These are phyloP conservation scores for Hymenoscyphus fructigenus DNA, from an alignment of 2,329 filamentous ascomycete genomes.

Conservation along the genomic window DNA sequence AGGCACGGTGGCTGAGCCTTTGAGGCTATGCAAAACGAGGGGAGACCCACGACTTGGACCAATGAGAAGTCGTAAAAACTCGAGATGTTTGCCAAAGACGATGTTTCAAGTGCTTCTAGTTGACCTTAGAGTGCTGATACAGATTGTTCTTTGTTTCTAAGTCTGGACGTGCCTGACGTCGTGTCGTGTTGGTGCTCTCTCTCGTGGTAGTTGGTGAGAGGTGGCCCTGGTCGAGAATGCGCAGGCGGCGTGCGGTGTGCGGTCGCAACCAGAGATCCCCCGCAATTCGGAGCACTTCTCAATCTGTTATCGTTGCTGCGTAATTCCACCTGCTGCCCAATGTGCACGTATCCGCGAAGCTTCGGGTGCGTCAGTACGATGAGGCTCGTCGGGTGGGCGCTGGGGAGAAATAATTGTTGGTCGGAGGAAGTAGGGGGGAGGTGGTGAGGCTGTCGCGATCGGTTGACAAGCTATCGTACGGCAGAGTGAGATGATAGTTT, in stretches of 20 bases:
- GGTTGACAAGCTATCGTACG: not conserved
- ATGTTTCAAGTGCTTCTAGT: conserved; percentile 6
- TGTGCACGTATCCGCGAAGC: not conserved
- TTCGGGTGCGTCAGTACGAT: not conserved
- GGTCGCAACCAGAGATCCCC: conserved; percentile 12
- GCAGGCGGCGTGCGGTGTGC: conserved; percentile 9
- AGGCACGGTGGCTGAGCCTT: conserved; percentile 34
- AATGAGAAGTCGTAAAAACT: conserved; percentile 10
- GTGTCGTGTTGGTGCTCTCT: not conserved
- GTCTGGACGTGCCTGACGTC: conserved; percentile 10
- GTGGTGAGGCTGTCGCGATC: conserved; percentile 1
- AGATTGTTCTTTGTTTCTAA: not conserved
- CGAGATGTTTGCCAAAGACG: not conserved
- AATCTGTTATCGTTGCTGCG: conserved; percentile 12
- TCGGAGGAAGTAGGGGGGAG: not conserved
- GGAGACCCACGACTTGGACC: conserved; percentile 20
- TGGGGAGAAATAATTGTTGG: not conserved
- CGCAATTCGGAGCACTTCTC: conserved; percentile 12
- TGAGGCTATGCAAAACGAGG: conserved; percentile 34
- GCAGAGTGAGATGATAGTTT: not conserved
- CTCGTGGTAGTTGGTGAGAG: not conserved
- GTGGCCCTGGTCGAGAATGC: conserved; percentile 5
- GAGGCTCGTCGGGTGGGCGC: not conserved
- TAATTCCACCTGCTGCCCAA: conserved; percentile 1
- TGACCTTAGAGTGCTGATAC: not conserved